Evolutionary conservation across 1,284 basidiomycete species (phyloP), one percentile per base, ranked within the genome.

Genomic region (Leccinum solheimii): DNA sequence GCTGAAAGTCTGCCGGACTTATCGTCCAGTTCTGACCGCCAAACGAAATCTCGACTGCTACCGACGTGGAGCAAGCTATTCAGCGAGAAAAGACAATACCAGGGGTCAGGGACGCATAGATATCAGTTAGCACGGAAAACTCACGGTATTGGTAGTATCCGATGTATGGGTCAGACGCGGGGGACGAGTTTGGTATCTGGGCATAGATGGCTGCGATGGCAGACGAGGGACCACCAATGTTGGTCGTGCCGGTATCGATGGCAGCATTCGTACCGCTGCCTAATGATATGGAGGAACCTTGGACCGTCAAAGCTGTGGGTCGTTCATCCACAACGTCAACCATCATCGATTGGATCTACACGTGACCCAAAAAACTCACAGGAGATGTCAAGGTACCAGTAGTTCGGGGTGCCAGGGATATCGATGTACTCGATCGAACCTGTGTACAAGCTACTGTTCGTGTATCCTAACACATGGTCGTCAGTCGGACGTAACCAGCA

Each of bases 21-120:
- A 87, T 78, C 30, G 70, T 53, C 76, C 82, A 87, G 1, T 62
- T 71, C 27, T 75, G 72, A 1, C 81, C 77, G 36, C 81, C 82
- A 65, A 87, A 85, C 3, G 75, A 76, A 23, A 86, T 32, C 48
- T 60, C 40, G 45, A 67, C 61, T 26, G 57, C 66, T 48, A 69
- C 69, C 2, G 61, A 26, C 6, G 72, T 68, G 6, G 61, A 62
- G 34, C 71, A 72, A 27, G 72, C 68, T 70, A 53, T 56, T 19
- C 5, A 10, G 9, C 36, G n/a, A 60, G 23, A 27, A 48, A 48
- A 48, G 3, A 21, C 10, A 26, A 30, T 49, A 51, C 8, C 5
- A 1, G 8, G 16, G 19, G n/a, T 59, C 38, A 55, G 51, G n/a
- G 10, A 32, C 4, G 5, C 38, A 6, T 7, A 5, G 10, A 11